These are phyloP conservation scores for Helotiales sp. DNA, from an alignment of 2,329 filamentous ascomycete genomes.

Conservation along the genomic window DNA sequence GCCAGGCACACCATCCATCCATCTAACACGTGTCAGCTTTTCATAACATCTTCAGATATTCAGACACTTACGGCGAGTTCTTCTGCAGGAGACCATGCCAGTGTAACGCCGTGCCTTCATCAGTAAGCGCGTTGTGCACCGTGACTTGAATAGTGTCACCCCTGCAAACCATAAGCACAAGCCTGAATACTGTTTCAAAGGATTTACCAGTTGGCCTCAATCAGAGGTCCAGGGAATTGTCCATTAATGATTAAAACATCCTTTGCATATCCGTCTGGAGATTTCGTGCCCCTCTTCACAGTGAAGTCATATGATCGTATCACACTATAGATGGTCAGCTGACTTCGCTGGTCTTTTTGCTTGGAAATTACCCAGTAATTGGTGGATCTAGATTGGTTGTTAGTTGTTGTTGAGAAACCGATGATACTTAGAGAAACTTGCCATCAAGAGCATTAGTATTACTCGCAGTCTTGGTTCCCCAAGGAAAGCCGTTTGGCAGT, in stretches of 20 bases:
- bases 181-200: background rate
- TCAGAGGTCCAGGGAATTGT: slow-evolving; percentile 35
- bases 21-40: slow-evolving; percentile 26
- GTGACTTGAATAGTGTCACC: slow-evolving; percentile 56
- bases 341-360: background rate
- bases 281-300: slow-evolving; percentile 26
- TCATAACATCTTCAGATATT: background rate
- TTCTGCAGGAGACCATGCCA: slow-evolving; percentile 50
- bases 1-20: slow-evolving; percentile 44
- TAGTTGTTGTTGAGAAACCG: background rate
- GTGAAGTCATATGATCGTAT: slow-evolving; percentile 37
- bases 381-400: slow-evolving; percentile 12
- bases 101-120: slow-evolving; percentile 41
- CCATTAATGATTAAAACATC: slow-evolving; percentile 53
- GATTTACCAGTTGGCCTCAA: slow-evolving; percentile 37
- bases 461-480: slow-evolving; percentile 46
- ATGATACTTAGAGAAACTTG: background rate
- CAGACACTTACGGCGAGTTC: slow-evolving; percentile 18
- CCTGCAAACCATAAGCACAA: slow-evolving; percentile 8
- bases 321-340: slow-evolving; percentile 38
- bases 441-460: slow-evolving; percentile 36
- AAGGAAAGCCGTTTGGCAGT: slow-evolving; percentile 50
- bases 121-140: slow-evolving; percentile 66
- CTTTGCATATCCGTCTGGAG: slow-evolving; percentile 40
- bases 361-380: slow-evolving; percentile 6